Evolutionary conservation across 257 asterid species (phyloP).

Genomic region (Salvia rosmarinus): DNA sequence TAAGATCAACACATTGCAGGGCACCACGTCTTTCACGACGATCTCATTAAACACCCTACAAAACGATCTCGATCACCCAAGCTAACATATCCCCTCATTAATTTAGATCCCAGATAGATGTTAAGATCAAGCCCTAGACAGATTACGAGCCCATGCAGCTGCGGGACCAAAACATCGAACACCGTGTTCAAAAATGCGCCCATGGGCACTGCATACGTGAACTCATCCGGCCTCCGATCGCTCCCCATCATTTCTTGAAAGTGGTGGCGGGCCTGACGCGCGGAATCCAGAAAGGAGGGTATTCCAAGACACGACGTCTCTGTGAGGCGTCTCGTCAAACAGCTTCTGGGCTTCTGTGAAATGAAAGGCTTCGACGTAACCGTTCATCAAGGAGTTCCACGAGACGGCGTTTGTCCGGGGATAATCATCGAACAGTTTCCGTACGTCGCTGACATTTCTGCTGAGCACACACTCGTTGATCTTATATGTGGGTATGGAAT

Average conservation of each 20-base stretch:
- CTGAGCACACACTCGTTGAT: constrained; percentile 48
- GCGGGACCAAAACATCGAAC: constrained; percentile 50
- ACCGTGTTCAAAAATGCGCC: constrained; percentile 52
- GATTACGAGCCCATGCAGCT: constrained; percentile 61
- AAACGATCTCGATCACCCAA: constrained; percentile 43
- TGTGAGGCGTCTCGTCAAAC: constrained; percentile 72
- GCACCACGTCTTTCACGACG: constrained; percentile 56
- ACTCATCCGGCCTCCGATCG: constrained; percentile 54
- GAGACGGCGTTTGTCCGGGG: constrained; percentile 60
- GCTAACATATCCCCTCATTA: constrained; percentile 72
- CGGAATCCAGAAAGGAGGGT: constrained; percentile 77
- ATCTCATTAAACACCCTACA: constrained; percentile 69
- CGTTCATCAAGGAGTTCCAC: constrained; percentile 75
- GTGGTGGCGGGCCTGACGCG: constrained; percentile 43
- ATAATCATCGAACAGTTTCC: constrained; percentile 56
- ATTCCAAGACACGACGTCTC: constrained; percentile 76
- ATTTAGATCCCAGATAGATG: constrained; percentile 65
- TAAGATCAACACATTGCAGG: constrained; percentile 70
- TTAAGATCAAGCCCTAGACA: constrained; percentile 53
- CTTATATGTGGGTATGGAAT: constrained; percentile 35
- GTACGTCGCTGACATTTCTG: constrained; percentile 52
- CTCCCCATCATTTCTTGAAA: constrained; percentile 50
- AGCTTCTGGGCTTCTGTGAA: constrained; percentile 53
- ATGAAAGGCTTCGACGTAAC: constrained; percentile 46
- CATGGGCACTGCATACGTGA: constrained; percentile 61